phyloP scores from a whole-genome alignment of 2,329 filamentous ascomycete genomes.

The Tolypocladium nubicola region DNA sequence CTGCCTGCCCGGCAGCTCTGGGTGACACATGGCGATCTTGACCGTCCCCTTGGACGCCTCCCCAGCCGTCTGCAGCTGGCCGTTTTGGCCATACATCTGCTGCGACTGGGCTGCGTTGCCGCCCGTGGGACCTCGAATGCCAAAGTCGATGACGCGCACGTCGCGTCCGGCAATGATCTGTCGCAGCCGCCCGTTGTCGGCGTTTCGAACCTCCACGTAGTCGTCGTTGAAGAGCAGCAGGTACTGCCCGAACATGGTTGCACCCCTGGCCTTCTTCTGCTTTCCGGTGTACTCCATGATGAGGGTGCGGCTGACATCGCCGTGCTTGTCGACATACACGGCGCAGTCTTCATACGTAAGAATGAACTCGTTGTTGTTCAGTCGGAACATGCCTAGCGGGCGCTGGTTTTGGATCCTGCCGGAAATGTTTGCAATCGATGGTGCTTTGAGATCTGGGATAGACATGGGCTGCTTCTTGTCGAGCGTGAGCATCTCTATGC shows the following conservation, averaged over 20 bases:
- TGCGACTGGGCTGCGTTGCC: conserved; percentile 26
- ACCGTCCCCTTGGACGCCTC: conserved; percentile 60
- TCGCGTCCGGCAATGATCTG: conserved; percentile 92
- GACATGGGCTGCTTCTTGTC: conserved; percentile 96
- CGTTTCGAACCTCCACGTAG: conserved; percentile 94
- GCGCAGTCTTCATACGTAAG: conserved; percentile 93
- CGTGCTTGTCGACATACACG: conserved; percentile 96
- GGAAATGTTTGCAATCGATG: conserved; percentile 76
- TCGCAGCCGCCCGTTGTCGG: conserved; percentile 83
- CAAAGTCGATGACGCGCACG: conserved; percentile 83
- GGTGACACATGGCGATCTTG: conserved; percentile 93
- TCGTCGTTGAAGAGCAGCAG: conserved; percentile 89
- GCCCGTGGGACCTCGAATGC: conserved; percentile 52
- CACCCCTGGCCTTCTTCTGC: conserved; percentile 63
- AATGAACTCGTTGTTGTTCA: conserved; percentile 86
- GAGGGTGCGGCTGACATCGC: conserved; percentile 84
- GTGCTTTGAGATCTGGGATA: conserved; percentile 74
- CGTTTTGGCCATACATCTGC: conserved; percentile 22
- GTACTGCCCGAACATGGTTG: conserved; percentile 85
- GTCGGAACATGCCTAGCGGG: conserved; percentile 91
- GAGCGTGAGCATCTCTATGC: conserved; percentile 89
- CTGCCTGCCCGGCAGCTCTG: conserved; percentile 72
- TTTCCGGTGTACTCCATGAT: conserved; percentile 99
- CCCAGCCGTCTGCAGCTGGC: conserved; percentile 22
- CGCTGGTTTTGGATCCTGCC: conserved; percentile 71